Evolutionary conservation across 2,329 filamentous ascomycete genomes (phyloP).

Genomic region (Allantophomopsis lycopodina): DNA sequence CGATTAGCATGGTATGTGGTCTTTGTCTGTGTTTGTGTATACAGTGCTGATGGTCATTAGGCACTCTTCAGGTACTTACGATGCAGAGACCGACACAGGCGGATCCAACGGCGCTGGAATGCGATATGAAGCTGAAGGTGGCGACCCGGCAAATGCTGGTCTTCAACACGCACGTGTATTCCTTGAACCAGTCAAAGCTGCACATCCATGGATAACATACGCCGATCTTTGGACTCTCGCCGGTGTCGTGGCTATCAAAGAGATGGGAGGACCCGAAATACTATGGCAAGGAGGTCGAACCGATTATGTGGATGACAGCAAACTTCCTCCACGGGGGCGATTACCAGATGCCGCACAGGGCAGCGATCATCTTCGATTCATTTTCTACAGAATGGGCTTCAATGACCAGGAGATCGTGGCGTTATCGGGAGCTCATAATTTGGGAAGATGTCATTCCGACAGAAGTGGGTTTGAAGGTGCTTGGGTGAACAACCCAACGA

Average conservation of each 20-base stretch:
- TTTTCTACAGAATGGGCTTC: slow-evolving; percentile 48
- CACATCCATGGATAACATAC: slow-evolving; percentile 50
- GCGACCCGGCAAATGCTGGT: slow-evolving; percentile 50
- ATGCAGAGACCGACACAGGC: slow-evolving; percentile 41
- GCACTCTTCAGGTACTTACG: slow-evolving; percentile 52
- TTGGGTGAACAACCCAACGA: slow-evolving; percentile 45
- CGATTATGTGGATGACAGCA: slow-evolving; percentile 46
- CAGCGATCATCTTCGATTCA: slow-evolving; percentile 36
- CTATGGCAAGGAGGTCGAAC: slow-evolving; percentile 43
- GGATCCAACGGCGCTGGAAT: slow-evolving; percentile 53
- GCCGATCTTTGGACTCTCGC: slow-evolving; percentile 52
- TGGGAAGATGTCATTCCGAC: slow-evolving; percentile 40
- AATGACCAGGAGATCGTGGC: slow-evolving; percentile 46
- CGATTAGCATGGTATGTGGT: slow-evolving; percentile 42
- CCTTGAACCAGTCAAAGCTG: slow-evolving; percentile 45
- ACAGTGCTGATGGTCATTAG: slow-evolving; percentile 16
- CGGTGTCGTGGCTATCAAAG: slow-evolving; percentile 40
- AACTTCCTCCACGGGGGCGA: slow-evolving; percentile 41
- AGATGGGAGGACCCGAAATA: slow-evolving; percentile 44
- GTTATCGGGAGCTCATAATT: slow-evolving; percentile 38
- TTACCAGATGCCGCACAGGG: slow-evolving; percentile 39
- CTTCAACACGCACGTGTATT: slow-evolving; percentile 50
- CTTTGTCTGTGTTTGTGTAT: slow-evolving; percentile 2
- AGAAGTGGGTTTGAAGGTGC: slow-evolving; percentile 41
- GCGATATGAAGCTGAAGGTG: slow-evolving; percentile 50